Evolutionary conservation across 2,329 filamentous ascomycete species (phyloP).

Genomic region (Hypomyces perniciosus): DNA sequence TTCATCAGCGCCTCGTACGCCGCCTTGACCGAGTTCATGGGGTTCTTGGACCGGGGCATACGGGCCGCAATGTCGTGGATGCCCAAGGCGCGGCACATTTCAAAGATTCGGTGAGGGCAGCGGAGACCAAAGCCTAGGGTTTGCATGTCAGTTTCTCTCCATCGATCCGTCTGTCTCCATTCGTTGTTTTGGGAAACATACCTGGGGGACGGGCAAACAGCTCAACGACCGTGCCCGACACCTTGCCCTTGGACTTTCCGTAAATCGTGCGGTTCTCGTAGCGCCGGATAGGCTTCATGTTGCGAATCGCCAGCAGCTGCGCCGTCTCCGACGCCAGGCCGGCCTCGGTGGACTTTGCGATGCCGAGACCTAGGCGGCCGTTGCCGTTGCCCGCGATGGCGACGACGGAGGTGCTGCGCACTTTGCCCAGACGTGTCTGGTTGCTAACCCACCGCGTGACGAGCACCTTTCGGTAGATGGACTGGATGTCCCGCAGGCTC

Average conservation of each 20-base stretch:
- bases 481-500: slow-evolving; percentile 44
- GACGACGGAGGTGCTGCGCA: slow-evolving; percentile 68
- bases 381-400: slow-evolving; percentile 81
- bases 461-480: slow-evolving; percentile 63
- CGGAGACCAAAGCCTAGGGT: slow-evolving; percentile 82
- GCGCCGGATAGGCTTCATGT: slow-evolving; percentile 84
- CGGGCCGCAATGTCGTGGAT: slow-evolving; percentile 80
- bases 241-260: slow-evolving; percentile 76
- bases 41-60: slow-evolving; percentile 82
- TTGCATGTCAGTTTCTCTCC: slow-evolving; percentile 7
- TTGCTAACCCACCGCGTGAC: slow-evolving; percentile 73
- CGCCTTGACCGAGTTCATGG: slow-evolving; percentile 97
- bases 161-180: neutral
- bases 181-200: slow-evolving; percentile 38
- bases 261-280: slow-evolving; percentile 93
- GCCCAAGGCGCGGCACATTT: slow-evolving; percentile 82
- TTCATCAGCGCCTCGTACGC: slow-evolving; percentile 73
- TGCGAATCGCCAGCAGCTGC: slow-evolving; percentile 74
- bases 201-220: slow-evolving; percentile 81
- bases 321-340: slow-evolving; percentile 65
- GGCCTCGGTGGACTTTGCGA: slow-evolving; percentile 77
- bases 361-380: slow-evolving; percentile 80
- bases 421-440: slow-evolving; percentile 94
- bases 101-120: slow-evolving; percentile 85
- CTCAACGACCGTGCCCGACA: slow-evolving; percentile 80